A percentile compares a stretch with the other conserved stretches of the same genome.
phyloP scores from a whole-genome alignment of 805 yeast species.

The Teunomyces funiuensis region DNA sequence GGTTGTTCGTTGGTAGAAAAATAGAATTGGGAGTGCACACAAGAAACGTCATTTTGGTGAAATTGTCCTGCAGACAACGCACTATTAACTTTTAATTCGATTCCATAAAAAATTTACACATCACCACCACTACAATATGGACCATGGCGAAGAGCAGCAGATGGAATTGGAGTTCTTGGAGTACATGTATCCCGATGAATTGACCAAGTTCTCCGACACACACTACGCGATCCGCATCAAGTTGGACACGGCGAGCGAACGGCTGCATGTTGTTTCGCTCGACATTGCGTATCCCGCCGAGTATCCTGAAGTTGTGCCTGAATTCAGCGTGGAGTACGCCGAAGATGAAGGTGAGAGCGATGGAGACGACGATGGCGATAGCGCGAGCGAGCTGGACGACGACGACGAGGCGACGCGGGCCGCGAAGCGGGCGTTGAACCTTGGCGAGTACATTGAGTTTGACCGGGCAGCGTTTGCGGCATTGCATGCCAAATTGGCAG shows the following conservation, averaged over 20 bases:
- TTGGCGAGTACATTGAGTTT: slow-evolving; percentile 61
- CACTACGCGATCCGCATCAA: slow-evolving; percentile 57
- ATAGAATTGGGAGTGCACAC: no score
- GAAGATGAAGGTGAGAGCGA: slow-evolving; percentile 24
- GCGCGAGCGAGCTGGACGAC: slow-evolving; percentile 47
- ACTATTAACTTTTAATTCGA: no score
- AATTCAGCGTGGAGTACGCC: slow-evolving; percentile 40
- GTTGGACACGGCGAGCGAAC: slow-evolving; percentile 67
- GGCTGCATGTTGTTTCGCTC: slow-evolving; percentile 55
- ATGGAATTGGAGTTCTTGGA: slow-evolving; percentile 90
- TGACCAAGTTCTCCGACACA: slow-evolving; percentile 45
- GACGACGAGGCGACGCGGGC: slow-evolving; percentile 34
- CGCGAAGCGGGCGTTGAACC: slow-evolving; percentile 43
- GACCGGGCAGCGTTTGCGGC: slow-evolving; percentile 45
- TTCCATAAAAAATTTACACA: no score
- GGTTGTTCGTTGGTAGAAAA: no score
- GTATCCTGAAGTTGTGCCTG: slow-evolving; percentile 83
- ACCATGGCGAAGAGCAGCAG: slow-evolving; percentile 74
- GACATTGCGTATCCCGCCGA: slow-evolving; percentile 70
- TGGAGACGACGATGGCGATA: slow-evolving; percentile 29
- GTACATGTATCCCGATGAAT: slow-evolving; percentile 92
- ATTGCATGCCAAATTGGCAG: slow-evolving; percentile 42
- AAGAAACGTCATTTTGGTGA: no score
- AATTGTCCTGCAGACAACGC: not conserved
- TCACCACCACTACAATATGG: slow-evolving; percentile 56